A percentile compares a stretch with the other conserved stretches of the same genome.
phyloP scores from a whole-genome alignment of 768 basidiomycete species.

The Trametes cubensis region DNA sequence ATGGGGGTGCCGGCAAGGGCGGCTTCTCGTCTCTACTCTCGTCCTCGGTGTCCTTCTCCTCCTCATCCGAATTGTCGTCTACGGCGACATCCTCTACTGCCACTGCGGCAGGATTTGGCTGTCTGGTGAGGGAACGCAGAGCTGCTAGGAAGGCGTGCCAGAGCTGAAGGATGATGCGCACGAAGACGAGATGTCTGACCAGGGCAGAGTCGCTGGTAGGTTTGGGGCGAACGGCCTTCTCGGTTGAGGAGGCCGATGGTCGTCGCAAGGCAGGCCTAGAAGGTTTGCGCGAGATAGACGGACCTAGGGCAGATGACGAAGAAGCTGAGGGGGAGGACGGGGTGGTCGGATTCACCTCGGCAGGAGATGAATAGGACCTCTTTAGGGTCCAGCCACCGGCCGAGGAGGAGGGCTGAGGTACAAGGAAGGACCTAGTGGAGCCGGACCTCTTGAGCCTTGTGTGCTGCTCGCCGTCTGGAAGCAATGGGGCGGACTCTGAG shows the following conservation, averaged over 20 bases:
- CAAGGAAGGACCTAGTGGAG: constrained; percentile 57
- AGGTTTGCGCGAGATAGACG: constrained; percentile 18
- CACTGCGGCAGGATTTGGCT: constrained; percentile 23
- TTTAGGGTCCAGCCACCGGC: constrained; percentile 42
- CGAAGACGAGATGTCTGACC: constrained; percentile 62
- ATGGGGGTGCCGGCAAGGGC: constrained; percentile 17
- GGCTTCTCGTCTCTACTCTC: constrained; percentile 37
- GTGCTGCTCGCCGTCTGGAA: constrained; percentile 27
- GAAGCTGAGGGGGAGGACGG: constrained; percentile 16
- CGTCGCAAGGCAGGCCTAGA: constrained; percentile 26
- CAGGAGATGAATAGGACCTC: constrained; percentile 68
- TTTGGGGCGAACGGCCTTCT: constrained; percentile 29
- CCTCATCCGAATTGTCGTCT: constrained; percentile 36
- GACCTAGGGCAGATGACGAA: constrained; percentile 14
- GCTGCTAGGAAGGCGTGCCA: constrained; percentile 71
- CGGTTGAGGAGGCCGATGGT: constrained; percentile 31
- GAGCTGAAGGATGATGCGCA: constrained; percentile 66
- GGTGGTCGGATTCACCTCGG: constrained; percentile 41
- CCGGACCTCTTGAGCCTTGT: constrained; percentile 50
- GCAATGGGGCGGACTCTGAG: constrained; percentile 39
- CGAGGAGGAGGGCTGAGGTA: constrained; percentile 39
- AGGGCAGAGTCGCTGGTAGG: constrained; percentile 15
- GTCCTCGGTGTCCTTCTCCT: constrained; percentile 40
- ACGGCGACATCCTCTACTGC: constrained; percentile 30
- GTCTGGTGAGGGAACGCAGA: constrained; percentile 50